Conservation (phyloP, 2,329 filamentous ascomycete genomes). For the Thermothelomyces thermophilus region DNA sequence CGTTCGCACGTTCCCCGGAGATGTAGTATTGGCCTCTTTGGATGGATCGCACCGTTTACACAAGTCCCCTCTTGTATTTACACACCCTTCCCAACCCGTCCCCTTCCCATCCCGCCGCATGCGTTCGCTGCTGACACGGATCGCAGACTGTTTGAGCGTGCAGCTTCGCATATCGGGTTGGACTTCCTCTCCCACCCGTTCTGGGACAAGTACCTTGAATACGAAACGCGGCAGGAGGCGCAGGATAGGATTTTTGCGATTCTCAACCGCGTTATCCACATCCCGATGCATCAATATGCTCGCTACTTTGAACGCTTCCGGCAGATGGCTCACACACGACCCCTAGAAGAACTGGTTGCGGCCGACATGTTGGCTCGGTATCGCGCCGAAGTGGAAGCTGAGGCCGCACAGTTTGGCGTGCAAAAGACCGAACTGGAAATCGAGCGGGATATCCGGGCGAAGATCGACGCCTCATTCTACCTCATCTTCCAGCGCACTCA, state of each 20-base stretch:
- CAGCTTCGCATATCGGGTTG: constrained; percentile 73
- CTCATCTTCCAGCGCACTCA: constrained; percentile 77
- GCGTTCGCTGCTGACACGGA: constrained; percentile 27
- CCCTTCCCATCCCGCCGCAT: constrained; percentile 21
- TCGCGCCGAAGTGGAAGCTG: constrained; percentile 63
- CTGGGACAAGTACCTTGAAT: constrained; percentile 99
- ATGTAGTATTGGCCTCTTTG: constrained; percentile 35
- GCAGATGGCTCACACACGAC: constrained; percentile 64
- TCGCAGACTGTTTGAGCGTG: constrained; percentile 83
- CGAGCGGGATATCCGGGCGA: constrained; percentile 73
- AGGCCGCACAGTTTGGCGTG: constrained; percentile 47
- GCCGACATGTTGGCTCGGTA: constrained; percentile 62
- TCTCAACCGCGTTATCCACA: constrained; percentile 72
- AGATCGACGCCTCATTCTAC: constrained; percentile 74
- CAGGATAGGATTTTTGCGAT: constrained; percentile 81
- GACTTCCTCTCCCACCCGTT: constrained; percentile 94
- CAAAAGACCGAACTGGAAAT: constrained; percentile 64
- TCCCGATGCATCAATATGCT: constrained; percentile 93
- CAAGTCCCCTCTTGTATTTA: constrained; percentile 57
- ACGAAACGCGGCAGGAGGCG: constrained; percentile 83
- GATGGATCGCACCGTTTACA: constrained; percentile 46
- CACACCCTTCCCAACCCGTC: constrained; percentile 41
- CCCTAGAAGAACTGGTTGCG: constrained; percentile 65
- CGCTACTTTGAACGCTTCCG: constrained; percentile 91
- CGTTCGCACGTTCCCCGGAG: constrained; percentile 29